Conservation (phyloP, 1,284 basidiomycete species). For the Malassezia brasiliensis region DNA sequence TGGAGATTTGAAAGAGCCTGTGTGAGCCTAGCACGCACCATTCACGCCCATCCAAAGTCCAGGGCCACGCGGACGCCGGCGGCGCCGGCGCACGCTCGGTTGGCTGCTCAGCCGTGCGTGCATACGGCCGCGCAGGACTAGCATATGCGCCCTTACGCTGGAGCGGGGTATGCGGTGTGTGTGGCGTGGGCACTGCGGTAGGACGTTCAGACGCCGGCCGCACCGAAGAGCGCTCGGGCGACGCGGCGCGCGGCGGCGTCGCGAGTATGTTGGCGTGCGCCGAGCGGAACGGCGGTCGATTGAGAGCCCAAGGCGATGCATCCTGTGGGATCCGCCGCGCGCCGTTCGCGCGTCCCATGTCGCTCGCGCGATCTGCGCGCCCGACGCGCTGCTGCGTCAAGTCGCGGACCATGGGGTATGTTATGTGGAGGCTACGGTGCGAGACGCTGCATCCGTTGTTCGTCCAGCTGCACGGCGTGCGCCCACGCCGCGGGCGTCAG, state of each 20-base stretch:
- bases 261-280: too few relatives aligned
- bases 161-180: neutral
- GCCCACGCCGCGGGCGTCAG: conserved; percentile 26
- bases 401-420: conserved; percentile 1
- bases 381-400: too few relatives aligned
- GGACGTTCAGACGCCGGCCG: too few relatives aligned
- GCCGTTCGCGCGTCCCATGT: too few relatives aligned
- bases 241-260: too few relatives aligned
- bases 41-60: neutral
- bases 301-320: too few relatives aligned
- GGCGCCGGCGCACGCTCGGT: neutral
- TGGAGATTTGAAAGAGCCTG: conserved; percentile 1
- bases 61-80: too few relatives aligned
- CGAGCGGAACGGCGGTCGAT: too few relatives aligned
- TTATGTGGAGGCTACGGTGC: conserved; percentile 3
- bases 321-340: too few relatives aligned
- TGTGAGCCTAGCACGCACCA: neutral
- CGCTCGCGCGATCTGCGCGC: too few relatives aligned
- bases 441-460: conserved; percentile 5
- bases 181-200: neutral
- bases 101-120: neutral
- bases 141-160: conserved; percentile 14
- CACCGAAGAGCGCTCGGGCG: too few relatives aligned
- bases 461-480: conserved; percentile 25
- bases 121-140: neutral